Percentiles rank a stretch among this genome's conserved stretches.
phyloP scores from a whole-genome alignment of 257 asterid genomes.

The Fraxinus cuspidata region DNA sequence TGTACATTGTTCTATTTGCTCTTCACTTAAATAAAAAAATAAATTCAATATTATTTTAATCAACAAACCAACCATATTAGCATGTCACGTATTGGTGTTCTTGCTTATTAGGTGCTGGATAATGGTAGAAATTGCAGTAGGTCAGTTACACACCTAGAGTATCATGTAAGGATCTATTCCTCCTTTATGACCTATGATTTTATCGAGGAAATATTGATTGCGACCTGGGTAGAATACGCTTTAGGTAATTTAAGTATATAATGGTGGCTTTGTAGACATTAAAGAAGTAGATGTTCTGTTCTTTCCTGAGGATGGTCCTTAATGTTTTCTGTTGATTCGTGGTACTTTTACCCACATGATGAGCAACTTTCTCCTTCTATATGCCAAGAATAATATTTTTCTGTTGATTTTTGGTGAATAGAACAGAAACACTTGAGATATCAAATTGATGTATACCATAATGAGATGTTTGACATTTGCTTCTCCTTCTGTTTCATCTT shows the following conservation, averaged over 20 bases:
- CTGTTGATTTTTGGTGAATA: neutral
- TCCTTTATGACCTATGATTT: too few relatives aligned
- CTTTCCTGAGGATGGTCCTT: neutral
- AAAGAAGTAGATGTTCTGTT: neutral
- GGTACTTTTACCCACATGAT: neutral
- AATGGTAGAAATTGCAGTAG: too few relatives aligned
- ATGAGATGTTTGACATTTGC: neutral
- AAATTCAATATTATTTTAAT: too few relatives aligned
- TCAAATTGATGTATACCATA: neutral
- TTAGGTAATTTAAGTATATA: neutral
- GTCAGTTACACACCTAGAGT: too few relatives aligned
- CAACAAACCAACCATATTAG: too few relatives aligned
- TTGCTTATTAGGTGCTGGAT: too few relatives aligned
- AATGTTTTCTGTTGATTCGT: neutral
- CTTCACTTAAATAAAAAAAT: too few relatives aligned
- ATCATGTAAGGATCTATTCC: too few relatives aligned
- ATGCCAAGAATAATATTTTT: neutral
- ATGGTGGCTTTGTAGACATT: neutral
- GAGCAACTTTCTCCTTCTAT: neutral
- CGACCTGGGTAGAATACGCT: neutral
- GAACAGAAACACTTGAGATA: neutral
- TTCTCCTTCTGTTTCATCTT: constrained; percentile 5
- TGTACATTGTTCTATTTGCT: too few relatives aligned
- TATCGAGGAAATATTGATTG: too few relatives aligned
- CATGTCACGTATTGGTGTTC: too few relatives aligned